Evolutionary conservation across 805 yeast genomes (phyloP).

Genomic region (Wickerhamomyces alni): DNA sequence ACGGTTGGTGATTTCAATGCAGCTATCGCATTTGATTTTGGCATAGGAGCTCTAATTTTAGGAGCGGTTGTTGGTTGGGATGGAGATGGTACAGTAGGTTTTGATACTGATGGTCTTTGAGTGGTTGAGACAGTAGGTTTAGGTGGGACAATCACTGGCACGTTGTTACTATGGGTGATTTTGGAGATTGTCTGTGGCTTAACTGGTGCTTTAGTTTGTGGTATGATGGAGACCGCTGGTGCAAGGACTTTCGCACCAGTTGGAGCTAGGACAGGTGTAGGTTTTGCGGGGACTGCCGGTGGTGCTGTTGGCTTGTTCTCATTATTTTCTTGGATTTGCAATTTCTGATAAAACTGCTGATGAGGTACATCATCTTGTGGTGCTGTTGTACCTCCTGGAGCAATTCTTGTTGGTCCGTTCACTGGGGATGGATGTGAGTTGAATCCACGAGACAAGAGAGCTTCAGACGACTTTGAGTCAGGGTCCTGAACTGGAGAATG

Average conservation of each 20-base stretch:
- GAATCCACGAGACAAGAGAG: no score
- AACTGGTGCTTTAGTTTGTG: background rate
- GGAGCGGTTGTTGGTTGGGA: no score
- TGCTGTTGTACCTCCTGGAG: constrained; percentile 1
- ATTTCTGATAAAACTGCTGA: background rate
- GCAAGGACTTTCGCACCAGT: background rate
- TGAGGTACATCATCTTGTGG: background rate
- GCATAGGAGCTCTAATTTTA: background rate
- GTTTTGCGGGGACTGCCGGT: background rate
- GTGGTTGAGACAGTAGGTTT: no score
- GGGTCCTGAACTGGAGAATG: no score
- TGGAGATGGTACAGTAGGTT: background rate
- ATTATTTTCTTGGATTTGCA: background rate
- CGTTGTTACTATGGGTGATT: background rate
- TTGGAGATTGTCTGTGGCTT: no score
- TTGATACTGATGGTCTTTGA: background rate
- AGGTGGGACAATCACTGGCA: no score
- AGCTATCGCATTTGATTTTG: background rate
- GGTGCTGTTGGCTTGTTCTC: background rate
- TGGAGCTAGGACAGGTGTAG: background rate
- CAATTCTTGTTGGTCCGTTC: no score
- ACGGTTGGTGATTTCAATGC: background rate
- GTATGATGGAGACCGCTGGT: constrained; percentile 23
- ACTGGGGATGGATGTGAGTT: no score
- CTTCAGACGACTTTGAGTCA: background rate